These are phyloP conservation scores for Parachaetomium inaequale DNA, from an alignment of 495 filamentous ascomycete genomes.

Conservation along the genomic window DNA sequence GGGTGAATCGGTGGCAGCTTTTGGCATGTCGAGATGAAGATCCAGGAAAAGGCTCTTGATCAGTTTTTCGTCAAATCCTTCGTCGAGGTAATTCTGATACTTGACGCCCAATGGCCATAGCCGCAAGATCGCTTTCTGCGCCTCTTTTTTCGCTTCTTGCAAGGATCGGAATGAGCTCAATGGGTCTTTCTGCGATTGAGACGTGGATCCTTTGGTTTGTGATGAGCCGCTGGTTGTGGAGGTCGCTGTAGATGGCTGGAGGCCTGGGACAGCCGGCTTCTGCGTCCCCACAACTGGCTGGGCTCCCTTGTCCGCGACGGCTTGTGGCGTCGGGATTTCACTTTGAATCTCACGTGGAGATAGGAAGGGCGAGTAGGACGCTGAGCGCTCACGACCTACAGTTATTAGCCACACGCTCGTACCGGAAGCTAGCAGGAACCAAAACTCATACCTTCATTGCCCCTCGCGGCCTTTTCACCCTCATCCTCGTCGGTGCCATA, in stretches of 20 bases:
- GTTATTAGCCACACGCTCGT: background rate
- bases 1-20: slow-evolving; percentile 14
- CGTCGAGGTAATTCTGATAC: slow-evolving; percentile 64
- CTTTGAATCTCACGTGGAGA: slow-evolving; percentile 45
- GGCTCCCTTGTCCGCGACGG: background rate
- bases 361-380: slow-evolving; percentile 52
- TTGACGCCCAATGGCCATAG: slow-evolving; percentile 62
- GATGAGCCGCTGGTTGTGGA: background rate
- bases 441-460: slow-evolving; percentile 2
- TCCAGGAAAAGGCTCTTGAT: slow-evolving; percentile 63
- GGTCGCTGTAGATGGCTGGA: background rate
- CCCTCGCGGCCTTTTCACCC: slow-evolving; percentile 5
- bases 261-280: background rate
- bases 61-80: slow-evolving; percentile 63
- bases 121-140: slow-evolving; percentile 63
- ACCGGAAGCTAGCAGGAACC: background rate
- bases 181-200: slow-evolving; percentile 5
- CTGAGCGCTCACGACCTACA: slow-evolving; percentile 42
- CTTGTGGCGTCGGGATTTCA: slow-evolving; percentile 21
- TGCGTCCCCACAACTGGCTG: background rate
- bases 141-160: slow-evolving; percentile 59
- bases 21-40: slow-evolving; percentile 53
- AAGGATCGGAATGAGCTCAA: slow-evolving; percentile 28
- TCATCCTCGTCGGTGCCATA: slow-evolving; percentile 34
- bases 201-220: background rate